Evolutionary conservation across 129 eudicot species (phyloP).

Genomic region (Rutidosis leptorrhynchoides): DNA sequence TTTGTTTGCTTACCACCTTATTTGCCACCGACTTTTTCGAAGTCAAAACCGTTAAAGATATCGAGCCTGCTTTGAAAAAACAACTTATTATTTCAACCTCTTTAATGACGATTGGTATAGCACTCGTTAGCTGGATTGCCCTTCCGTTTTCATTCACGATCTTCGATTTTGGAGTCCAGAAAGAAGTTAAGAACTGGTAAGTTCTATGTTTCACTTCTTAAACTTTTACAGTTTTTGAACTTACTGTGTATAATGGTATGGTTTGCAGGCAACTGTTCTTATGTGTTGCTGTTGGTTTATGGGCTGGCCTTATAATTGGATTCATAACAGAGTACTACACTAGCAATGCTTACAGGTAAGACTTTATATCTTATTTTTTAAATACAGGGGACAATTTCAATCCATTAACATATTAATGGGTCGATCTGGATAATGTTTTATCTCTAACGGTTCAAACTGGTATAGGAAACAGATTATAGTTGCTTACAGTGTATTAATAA

Average conservation of each 20-base stretch:
- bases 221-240: background rate
- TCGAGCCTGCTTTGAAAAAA: conserved; percentile 79
- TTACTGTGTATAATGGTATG: background rate
- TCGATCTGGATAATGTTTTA: background rate
- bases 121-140: conserved; percentile 60
- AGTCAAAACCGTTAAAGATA: conserved; percentile 67
- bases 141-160: conserved; percentile 76
- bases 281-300: conserved; percentile 82
- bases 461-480: background rate
- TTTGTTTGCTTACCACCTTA: conserved; percentile 73
- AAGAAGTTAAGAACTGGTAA: conserved; percentile 77
- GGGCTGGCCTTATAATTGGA: conserved; percentile 89
- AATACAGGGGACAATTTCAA: background rate
- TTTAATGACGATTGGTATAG: conserved; percentile 70
- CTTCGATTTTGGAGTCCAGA: conserved; percentile 75
- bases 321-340: conserved; percentile 80
- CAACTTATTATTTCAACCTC: conserved; percentile 77
- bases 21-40: conserved; percentile 89
- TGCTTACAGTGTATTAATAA: background rate
- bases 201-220: conserved; percentile 1
- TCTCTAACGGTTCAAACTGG: background rate
- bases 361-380: background rate
- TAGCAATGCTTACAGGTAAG: conserved; percentile 77
- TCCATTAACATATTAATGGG: background rate
- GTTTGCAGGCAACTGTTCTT: conserved; percentile 66